Base-by-base conservation (phyloP, 306 rosid genomes). In the Trichosanthes cucumerina region DNA sequence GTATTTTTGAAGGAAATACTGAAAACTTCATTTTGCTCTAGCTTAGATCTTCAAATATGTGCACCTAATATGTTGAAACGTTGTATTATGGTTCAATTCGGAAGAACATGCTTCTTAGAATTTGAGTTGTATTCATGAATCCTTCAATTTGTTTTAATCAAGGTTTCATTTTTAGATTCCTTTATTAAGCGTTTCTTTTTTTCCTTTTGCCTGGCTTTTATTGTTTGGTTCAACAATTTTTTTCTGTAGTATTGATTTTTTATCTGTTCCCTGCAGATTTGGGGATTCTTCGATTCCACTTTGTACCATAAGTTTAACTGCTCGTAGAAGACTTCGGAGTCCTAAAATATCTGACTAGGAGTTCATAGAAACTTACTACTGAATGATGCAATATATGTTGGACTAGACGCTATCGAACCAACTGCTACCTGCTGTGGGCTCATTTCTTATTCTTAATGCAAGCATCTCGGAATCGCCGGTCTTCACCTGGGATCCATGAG, bases 401-500 rank as follows among this genome's bases (percentile, higher is more conserved):
- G 70, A 24, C 39, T 72, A 72, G 58, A 72, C 23, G 14, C 59
- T 36, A 46, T 16, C 34, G 24, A 47, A 26, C 34, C 57, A 72
- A 46, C 13, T 72, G 15, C n/a, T 72, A 46, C 58, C 19, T 19
- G 43, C 59, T 10, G 23, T 73, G 43, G 41, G 43, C 52, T 56
- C 69, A 79, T 59, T 89, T 79, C 66, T 13, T 47, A 38, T 69
- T 46, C 34, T 64, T 75, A 78, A 96, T 96, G 98, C 89, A 86
- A 86, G 81, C 90, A 1, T 88, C 91, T 54, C 86, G 79, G 82
- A 86, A 84, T 43, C 87, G 83, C 66, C 80, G 69, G 56, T 63
- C 58, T 70, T 79, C 88, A 19, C 81, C 91, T 59, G 76, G 74
- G 43, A 60, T 88, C 57, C 84, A 84, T 56, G 85, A 77, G 62